A percentile compares a stretch with the other conserved stretches of the same genome.
phyloP scores from a whole-genome alignment of 2,329 filamentous ascomycete genomes.

The Blumeria hordei region DNA sequence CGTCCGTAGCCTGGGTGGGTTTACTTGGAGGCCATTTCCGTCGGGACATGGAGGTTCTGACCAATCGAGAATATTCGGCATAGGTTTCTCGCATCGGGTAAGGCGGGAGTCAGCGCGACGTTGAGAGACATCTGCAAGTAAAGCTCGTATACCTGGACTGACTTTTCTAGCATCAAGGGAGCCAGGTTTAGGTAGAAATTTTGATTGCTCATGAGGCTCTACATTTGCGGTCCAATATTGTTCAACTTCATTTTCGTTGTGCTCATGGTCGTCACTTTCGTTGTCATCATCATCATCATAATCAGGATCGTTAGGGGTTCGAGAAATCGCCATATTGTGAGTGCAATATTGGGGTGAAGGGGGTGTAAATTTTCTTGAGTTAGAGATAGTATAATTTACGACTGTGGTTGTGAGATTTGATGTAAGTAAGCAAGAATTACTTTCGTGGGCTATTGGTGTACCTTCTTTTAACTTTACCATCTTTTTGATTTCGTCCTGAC shows the following conservation, averaged over 20 bases:
- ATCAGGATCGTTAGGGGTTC: too few species aligned
- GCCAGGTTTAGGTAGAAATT: conserved; percentile 30
- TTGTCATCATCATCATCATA: conserved; percentile 39
- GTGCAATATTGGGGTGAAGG: too few species aligned
- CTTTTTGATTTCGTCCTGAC: conserved; percentile 28
- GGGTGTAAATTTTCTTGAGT: too few species aligned
- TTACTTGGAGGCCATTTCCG: conserved; percentile 31
- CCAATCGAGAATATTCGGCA: conserved; percentile 59
- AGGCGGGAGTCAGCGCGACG: neutral
- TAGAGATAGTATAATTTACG: too few species aligned
- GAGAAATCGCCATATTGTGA: too few species aligned
- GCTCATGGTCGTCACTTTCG: conserved; percentile 8
- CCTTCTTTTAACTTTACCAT: conserved; percentile 41
- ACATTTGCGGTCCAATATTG: conserved; percentile 27
- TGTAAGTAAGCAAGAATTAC: too few species aligned
- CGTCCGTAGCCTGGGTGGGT: conserved; percentile 43
- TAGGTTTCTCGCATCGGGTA: conserved; percentile 23
- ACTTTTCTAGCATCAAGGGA: conserved; percentile 28
- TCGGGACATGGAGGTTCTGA: conserved; percentile 40
- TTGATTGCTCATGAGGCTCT: conserved; percentile 22
- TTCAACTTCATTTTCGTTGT: too few species aligned
- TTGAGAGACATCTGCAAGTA: conserved; percentile 24
- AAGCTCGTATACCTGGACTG: conserved; percentile 28
- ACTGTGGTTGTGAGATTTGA: too few species aligned
- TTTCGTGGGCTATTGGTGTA: conserved; percentile 17